These are phyloP conservation scores for Hypoxylon sp. DNA, from an alignment of 2,329 filamentous ascomycete species.

Conservation along the genomic window DNA sequence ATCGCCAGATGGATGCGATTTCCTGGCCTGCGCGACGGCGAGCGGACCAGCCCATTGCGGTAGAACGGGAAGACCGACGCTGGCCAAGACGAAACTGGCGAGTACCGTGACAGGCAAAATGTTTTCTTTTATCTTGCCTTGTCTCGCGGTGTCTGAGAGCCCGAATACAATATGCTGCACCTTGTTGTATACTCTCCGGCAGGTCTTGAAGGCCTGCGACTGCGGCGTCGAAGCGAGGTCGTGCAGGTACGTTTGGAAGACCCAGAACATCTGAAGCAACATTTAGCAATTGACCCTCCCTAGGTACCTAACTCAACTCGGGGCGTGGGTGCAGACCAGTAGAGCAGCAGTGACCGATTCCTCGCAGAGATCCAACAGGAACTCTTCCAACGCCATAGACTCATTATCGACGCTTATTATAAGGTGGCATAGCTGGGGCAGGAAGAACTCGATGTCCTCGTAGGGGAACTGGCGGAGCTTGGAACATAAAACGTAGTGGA, in stretches of 20 bases:
- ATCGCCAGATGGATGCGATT: conserved; percentile 70
- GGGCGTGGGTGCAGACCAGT: conserved; percentile 65
- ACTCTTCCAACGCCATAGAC: conserved; percentile 90
- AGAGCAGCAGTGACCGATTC: conserved; percentile 86
- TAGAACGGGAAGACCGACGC: conserved; percentile 76
- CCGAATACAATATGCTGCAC: conserved; percentile 89
- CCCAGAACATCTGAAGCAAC: conserved; percentile 78
- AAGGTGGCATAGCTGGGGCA: conserved; percentile 86
- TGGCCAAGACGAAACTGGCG: conserved; percentile 80
- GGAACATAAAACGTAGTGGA: conserved; percentile 87
- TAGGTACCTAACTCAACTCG: conserved; percentile 19
- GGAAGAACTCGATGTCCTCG: conserved; percentile 92
- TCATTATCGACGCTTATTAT: conserved; percentile 90
- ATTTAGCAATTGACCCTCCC: conserved; percentile 38
- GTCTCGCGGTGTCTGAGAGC: conserved; percentile 70
- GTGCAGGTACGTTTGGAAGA: conserved; percentile 87
- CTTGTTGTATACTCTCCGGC: conserved; percentile 84
- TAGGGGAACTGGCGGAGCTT: conserved; percentile 90
- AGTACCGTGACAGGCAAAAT: conserved; percentile 80
- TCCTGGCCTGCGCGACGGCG: conserved; percentile 81
- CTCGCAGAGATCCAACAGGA: conserved; percentile 84
- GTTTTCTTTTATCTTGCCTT: conserved; percentile 84
- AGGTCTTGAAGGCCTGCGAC: conserved; percentile 81
- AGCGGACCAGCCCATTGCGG: conserved; percentile 82
- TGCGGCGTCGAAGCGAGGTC: conserved; percentile 79